phyloP scores from a whole-genome alignment of 2,329 filamentous ascomycete species.

The Hypoxylon rubiginosum region DNA sequence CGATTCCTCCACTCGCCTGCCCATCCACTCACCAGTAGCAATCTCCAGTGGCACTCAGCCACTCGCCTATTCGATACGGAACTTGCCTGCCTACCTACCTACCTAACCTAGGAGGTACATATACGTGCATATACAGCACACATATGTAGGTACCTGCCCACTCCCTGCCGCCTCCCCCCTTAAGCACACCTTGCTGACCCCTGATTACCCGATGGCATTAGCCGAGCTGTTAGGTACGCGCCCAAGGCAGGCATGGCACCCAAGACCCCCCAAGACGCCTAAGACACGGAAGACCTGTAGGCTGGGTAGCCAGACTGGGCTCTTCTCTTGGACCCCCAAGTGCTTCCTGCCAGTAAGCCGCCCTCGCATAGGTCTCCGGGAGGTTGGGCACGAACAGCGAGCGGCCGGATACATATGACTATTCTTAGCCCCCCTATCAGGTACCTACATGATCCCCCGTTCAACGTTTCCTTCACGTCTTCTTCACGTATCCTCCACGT shows the following conservation, averaged over 20 bases:
- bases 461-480: background rate
- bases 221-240: constrained; percentile 31
- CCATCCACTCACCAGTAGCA: background rate
- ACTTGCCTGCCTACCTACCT: background rate
- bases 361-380: background rate
- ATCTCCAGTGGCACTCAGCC: background rate
- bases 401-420: background rate
- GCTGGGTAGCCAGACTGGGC: background rate
- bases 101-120: background rate
- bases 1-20: background rate
- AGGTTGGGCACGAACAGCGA: background rate
- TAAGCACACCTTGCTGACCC: constrained; percentile 14
- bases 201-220: constrained; percentile 37
- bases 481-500: background rate
- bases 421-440: constrained; percentile 1
- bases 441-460: constrained; percentile 7
- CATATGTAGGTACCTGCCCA: background rate
- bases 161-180: background rate
- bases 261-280: constrained; percentile 8
- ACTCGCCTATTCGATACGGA: background rate
- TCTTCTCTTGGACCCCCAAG: background rate
- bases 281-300: background rate
- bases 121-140: background rate
- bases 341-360: background rate
- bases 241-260: constrained; percentile 15